These are phyloP conservation scores for Cercospora sp. DNA, from an alignment of 2,329 filamentous ascomycete genomes.

Conservation along the genomic window DNA sequence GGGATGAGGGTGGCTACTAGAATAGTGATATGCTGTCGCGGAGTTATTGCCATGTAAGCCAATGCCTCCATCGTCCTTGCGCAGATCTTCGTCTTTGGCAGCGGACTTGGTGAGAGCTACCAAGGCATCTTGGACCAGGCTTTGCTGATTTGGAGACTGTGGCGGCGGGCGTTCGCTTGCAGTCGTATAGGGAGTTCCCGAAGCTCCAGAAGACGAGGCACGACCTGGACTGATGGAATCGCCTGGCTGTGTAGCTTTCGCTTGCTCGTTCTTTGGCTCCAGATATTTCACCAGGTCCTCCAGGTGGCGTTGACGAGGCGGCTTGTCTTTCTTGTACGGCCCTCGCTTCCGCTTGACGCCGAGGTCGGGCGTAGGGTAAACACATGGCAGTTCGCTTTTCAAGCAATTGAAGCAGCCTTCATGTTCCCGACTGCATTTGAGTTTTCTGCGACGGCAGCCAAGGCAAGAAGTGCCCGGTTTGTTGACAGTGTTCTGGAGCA, in stretches of 20 bases:
- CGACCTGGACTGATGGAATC: slow-evolving; percentile 19
- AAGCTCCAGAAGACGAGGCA: slow-evolving; percentile 14
- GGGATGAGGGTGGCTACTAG: slow-evolving; percentile 21
- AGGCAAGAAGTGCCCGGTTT: slow-evolving; percentile 36
- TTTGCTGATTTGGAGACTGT: slow-evolving; percentile 24
- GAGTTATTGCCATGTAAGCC: slow-evolving; percentile 1
- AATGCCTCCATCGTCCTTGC: slow-evolving; percentile 20
- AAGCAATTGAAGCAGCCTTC: slow-evolving; percentile 34
- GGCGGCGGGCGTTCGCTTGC: slow-evolving; percentile 1
- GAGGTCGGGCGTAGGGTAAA: slow-evolving; percentile 31
- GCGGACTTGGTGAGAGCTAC: slow-evolving; percentile 33
- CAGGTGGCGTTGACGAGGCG: slow-evolving; percentile 33
- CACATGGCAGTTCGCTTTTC: slow-evolving; percentile 33
- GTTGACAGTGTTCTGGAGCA: slow-evolving; percentile 27
- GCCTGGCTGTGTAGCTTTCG: neutral
- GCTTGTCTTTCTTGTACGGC: slow-evolving; percentile 37
- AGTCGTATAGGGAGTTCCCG: slow-evolving; percentile 1
- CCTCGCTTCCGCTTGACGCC: slow-evolving; percentile 36
- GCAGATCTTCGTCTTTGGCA: slow-evolving; percentile 25
- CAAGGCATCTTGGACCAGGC: slow-evolving; percentile 34
- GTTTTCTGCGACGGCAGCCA: slow-evolving; percentile 33
- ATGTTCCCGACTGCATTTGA: slow-evolving; percentile 34
- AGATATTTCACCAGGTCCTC: slow-evolving; percentile 36
- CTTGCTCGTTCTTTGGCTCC: slow-evolving; percentile 23
- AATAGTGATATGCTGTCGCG: neutral